Conservation (phyloP, 1,284 basidiomycete genomes). For the Cryptococcus sp. region DNA sequence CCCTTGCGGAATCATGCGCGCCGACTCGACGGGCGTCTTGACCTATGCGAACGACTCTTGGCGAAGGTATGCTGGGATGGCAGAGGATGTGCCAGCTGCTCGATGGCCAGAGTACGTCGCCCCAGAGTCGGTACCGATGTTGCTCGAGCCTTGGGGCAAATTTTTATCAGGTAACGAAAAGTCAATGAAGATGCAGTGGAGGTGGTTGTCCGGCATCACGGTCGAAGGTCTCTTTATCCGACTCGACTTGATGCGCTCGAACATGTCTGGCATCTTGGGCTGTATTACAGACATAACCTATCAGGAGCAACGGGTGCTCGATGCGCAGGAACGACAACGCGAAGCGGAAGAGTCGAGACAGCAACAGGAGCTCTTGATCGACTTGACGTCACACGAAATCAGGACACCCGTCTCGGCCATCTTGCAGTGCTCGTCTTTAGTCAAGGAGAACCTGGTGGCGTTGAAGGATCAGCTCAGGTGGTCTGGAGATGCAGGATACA, state of each 20-base stretch:
- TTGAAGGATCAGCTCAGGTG: conserved; percentile 32
- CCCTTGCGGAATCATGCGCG: conserved; percentile 36
- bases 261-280: conserved; percentile 30
- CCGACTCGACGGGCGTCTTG: conserved; percentile 19
- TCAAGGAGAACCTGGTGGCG: conserved; percentile 40
- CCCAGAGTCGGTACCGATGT: conserved; percentile 8
- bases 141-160: conserved; percentile 13
- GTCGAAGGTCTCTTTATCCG: conserved; percentile 35
- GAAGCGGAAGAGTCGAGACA: conserved; percentile 40
- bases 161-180: conserved; percentile 15
- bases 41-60: conserved; percentile 37
- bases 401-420: conserved; percentile 44
- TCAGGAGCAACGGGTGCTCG: conserved; percentile 33
- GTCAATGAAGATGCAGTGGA: conserved; percentile 27
- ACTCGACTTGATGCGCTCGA: conserved; percentile 26
- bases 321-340: conserved; percentile 32
- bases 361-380: conserved; percentile 44
- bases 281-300: conserved; percentile 38
- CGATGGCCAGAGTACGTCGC: conserved; percentile 17
- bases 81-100: conserved; percentile 10
- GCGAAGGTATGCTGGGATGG: conserved; percentile 17
- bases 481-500: conserved; percentile 23
- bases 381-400: conserved; percentile 45
- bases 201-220: conserved; percentile 30
- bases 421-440: conserved; percentile 41